Conservation (phyloP, 441 rosid species). For the Populus tomentosa region DNA sequence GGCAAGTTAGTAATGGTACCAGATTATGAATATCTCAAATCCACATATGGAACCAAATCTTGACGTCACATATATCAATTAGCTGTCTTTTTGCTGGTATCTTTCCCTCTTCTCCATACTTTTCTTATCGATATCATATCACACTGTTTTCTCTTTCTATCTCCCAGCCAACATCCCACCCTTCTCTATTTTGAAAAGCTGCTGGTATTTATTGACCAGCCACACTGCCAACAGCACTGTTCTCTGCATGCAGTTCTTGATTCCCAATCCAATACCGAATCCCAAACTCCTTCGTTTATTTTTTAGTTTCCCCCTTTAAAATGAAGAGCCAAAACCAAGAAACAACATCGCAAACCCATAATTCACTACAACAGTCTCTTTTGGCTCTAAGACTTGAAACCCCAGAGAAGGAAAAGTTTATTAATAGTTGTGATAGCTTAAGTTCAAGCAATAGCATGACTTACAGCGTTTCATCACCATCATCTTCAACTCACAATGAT, state of each 20-base stretch:
- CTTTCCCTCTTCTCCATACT: constrained; percentile 19
- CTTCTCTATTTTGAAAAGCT: neutral
- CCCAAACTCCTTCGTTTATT: neutral
- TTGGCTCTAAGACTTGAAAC: constrained; percentile 7
- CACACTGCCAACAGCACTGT: neutral
- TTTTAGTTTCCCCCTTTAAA: neutral
- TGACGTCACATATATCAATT: constrained; percentile 19
- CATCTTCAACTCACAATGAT: constrained; percentile 34
- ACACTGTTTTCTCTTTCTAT: neutral
- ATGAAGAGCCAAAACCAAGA: constrained; percentile 14
- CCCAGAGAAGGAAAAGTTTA: constrained; percentile 7
- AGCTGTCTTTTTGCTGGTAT: constrained; percentile 35
- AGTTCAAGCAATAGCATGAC: neutral
- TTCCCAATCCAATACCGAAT: neutral
- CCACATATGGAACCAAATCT: constrained; percentile 23
- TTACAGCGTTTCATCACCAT: constrained; percentile 3
- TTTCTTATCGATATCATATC: constrained; percentile 17
- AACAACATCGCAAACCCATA: neutral
- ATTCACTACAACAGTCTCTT: neutral
- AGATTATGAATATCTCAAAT: constrained; percentile 10
- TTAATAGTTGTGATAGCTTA: neutral
- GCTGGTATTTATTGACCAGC: neutral
- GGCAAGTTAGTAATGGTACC: constrained; percentile 10
- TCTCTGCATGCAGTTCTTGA: constrained; percentile 8
- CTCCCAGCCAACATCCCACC: neutral